Percentiles rank a stretch among this genome's conserved stretches.
Evolutionary conservation across 2,329 filamentous ascomycete species (phyloP).

Genomic region (Neocucurbitaria cava): DNA sequence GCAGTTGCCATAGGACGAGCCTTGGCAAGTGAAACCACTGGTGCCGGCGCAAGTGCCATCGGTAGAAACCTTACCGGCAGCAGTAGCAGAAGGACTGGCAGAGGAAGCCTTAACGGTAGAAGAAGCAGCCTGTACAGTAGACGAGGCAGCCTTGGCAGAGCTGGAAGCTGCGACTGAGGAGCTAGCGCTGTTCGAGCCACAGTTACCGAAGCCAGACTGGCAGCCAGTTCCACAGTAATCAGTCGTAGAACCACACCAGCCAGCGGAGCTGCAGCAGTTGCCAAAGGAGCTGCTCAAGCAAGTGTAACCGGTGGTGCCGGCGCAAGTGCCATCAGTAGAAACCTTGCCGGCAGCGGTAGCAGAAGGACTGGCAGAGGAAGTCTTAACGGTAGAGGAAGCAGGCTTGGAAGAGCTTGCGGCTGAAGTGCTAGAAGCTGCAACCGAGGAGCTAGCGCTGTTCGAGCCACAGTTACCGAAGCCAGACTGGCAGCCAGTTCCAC

Average conservation of each 20-base stretch:
- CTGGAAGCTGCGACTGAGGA: background rate
- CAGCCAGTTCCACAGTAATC: constrained; percentile 41
- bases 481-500: constrained; percentile 39
- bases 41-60: constrained; percentile 33
- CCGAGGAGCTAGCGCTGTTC: constrained; percentile 5
- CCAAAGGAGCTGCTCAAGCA: constrained; percentile 54
- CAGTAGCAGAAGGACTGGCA: constrained; percentile 6
- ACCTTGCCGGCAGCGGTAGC: constrained; percentile 15
- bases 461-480: constrained; percentile 35
- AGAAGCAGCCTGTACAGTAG: constrained; percentile 4
- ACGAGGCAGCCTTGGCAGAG: background rate
- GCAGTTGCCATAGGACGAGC: constrained; percentile 54
- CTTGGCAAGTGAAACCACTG: constrained; percentile 49
- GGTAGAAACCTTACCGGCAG: constrained; percentile 21
- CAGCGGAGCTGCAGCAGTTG: constrained; percentile 53
- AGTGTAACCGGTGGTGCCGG: constrained; percentile 35
- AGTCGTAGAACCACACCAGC: constrained; percentile 33
- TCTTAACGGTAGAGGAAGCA: constrained; percentile 9
- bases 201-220: constrained; percentile 38
- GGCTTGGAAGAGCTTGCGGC: constrained; percentile 2
- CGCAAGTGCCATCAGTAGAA: constrained; percentile 33
- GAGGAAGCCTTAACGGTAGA: constrained; percentile 9
- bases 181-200: constrained; percentile 17
- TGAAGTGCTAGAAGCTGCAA: background rate
- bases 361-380: constrained; percentile 5